A percentile compares a stretch with the other conserved stretches of the same genome.
Evolutionary conservation across 129 eudicot species (phyloP).

Genomic region (Deinandra increscens): DNA sequence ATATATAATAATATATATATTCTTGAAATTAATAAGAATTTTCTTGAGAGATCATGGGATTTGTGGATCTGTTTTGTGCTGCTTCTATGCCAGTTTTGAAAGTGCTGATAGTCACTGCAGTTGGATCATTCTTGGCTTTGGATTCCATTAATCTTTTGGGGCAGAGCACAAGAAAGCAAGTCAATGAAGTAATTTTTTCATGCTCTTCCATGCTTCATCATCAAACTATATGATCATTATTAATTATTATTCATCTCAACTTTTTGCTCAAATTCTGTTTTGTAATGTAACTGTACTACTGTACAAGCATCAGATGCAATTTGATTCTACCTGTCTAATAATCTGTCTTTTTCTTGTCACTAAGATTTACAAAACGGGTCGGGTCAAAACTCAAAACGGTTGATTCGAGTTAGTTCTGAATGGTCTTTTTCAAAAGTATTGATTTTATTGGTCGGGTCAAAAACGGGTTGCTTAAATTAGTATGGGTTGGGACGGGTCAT

Average conservation of each 20-base stretch:
- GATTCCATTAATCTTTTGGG: slow-evolving; percentile 45
- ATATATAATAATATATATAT: not conserved
- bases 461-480: not conserved
- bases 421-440: too few species aligned
- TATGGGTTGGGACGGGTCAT: not conserved
- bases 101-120: slow-evolving; percentile 41
- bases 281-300: too few species aligned
- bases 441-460: not conserved
- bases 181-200: slow-evolving; percentile 41
- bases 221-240: too few species aligned
- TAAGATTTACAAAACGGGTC: not conserved
- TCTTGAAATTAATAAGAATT: too few species aligned
- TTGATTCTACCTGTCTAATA: too few species aligned
- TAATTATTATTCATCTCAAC: too few species aligned
- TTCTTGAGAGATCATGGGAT: slow-evolving; percentile 20
- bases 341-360: too few species aligned
- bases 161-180: slow-evolving; percentile 38
- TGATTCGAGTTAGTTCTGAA: too few species aligned
- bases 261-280: too few species aligned
- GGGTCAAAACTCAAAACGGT: too few species aligned
- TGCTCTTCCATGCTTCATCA: not conserved
- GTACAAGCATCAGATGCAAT: too few species aligned
- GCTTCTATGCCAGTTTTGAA: slow-evolving; percentile 59
- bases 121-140: slow-evolving; percentile 46
- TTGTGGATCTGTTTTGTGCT: slow-evolving; percentile 43